These are phyloP conservation scores for Lactarius sp. DNA, from an alignment of 768 basidiomycete species.

Conservation along the genomic window DNA sequence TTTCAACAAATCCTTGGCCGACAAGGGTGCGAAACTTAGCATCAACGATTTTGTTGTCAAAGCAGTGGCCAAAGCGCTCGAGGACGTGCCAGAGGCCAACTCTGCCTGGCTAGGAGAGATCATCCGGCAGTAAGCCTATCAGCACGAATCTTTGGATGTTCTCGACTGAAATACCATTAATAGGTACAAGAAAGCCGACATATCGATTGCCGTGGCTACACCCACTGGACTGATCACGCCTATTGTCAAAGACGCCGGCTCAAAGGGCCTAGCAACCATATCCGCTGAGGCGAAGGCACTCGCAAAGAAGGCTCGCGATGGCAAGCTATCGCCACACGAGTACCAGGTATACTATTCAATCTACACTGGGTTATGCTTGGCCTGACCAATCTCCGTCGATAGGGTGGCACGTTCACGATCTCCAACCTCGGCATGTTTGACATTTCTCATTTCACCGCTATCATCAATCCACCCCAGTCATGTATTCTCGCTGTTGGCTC, in stretches of 20 bases:
- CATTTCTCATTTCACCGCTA: conserved; percentile 93
- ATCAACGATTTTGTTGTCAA: conserved; percentile 99
- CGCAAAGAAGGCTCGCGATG: conserved; percentile 94
- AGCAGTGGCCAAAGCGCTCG: conserved; percentile 83
- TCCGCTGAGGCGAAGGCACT: conserved; percentile 89
- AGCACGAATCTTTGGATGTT: background rate
- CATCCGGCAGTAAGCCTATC: conserved; percentile 79
- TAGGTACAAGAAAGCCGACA: conserved; percentile 95
- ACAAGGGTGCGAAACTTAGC: conserved; percentile 88
- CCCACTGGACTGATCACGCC: conserved; percentile 95
- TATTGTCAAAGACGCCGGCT: conserved; percentile 89
- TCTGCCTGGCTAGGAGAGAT: conserved; percentile 96
- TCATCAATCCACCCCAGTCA: conserved; percentile 98
- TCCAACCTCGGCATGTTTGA: conserved; percentile 99
- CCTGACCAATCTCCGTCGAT: conserved; percentile 5
- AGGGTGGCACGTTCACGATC: conserved; percentile 98
- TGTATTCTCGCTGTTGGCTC: conserved; percentile 96
- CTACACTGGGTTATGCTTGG: background rate
- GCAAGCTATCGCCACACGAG: conserved; percentile 90
- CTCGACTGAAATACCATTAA: conserved; percentile 4
- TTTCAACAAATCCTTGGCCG: conserved; percentile 85
- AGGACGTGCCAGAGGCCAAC: conserved; percentile 96
- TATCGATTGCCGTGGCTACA: conserved; percentile 95
- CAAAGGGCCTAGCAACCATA: conserved; percentile 89
- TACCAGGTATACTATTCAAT: conserved; percentile 66